phyloP scores from a whole-genome alignment of 768 basidiomycete species.

The Lactarius pseudohatsudake region DNA sequence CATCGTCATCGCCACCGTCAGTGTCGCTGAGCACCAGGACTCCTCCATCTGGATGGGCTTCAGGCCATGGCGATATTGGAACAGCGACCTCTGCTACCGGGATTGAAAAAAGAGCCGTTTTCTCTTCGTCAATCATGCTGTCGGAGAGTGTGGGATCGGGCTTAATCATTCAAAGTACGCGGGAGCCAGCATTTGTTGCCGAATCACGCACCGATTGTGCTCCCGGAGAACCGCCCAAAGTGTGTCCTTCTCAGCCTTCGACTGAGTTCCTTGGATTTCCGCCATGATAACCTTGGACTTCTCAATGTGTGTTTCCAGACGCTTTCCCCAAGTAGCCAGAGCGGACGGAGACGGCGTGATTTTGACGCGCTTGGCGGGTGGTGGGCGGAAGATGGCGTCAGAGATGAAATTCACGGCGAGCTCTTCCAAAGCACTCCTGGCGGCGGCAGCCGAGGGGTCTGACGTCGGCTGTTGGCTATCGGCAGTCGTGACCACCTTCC shows the following conservation, averaged over 20 bases:
- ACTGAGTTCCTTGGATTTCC: slow-evolving; percentile 41
- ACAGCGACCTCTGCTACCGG: slow-evolving; percentile 8
- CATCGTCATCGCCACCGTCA: slow-evolving; percentile 39
- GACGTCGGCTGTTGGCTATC: slow-evolving; percentile 41
- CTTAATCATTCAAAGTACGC: slow-evolving; percentile 16
- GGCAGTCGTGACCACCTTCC: slow-evolving; percentile 29
- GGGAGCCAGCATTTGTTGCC: slow-evolving; percentile 1
- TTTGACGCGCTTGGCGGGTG: slow-evolving; percentile 27
- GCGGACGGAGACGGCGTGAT: slow-evolving; percentile 26
- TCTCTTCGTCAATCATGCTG: slow-evolving; percentile 41
- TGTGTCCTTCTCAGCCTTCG: slow-evolving; percentile 50
- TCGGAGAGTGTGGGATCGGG: slow-evolving; percentile 15
- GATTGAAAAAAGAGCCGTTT: slow-evolving; percentile 12
- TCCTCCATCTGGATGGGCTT: slow-evolving; percentile 39
- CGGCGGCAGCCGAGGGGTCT: slow-evolving; percentile 21
- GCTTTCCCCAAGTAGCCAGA: slow-evolving; percentile 45
- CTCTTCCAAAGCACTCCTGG: slow-evolving; percentile 11
- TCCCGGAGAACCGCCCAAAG: slow-evolving; percentile 47
- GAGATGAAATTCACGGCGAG: slow-evolving; percentile 21
- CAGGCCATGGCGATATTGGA: slow-evolving; percentile 42
- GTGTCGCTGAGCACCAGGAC: slow-evolving; percentile 50
- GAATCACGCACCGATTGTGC: slow-evolving; percentile 49
- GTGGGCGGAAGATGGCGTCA: slow-evolving; percentile 21
- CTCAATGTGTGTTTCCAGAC: slow-evolving; percentile 49
- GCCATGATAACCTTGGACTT: slow-evolving; percentile 52